Evolutionary conservation across 345 rosid species (phyloP), one percentile per base, ranked within the genome.

Genomic region (Cardamine resedifolia): DNA sequence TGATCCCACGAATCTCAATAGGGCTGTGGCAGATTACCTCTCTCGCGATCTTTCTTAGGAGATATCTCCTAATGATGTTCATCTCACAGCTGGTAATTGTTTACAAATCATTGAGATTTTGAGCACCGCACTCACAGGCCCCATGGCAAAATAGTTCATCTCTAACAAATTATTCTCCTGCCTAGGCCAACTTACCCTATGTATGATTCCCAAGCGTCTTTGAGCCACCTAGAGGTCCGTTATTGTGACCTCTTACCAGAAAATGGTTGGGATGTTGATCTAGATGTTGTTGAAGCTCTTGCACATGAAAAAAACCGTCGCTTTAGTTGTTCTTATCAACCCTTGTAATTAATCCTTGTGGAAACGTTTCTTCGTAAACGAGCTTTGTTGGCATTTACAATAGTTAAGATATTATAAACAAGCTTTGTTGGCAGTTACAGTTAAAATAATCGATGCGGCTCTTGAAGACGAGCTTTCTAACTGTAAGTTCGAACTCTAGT

Each of bases 91-190:
- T 18, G 94, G 94, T 73, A n/a, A n/a, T n/a, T 84, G 91, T 78
- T 43, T 15, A 7, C 89, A 86, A 75, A 90, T 88, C 7, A 78
- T 88, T 0, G 94, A 88, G 77, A 24, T 77, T 18, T 50, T 80
- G 55, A 21, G 84, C 51, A 21, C 83, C 1, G 82, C 81, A n/a
- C 85, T 90, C 3, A 83, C 83, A 14, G 58, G 64, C 23, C 89
- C 92, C 18, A 89, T 86, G 8, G 85, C 86, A 55, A 90, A 87
- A n/a, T n/a, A n/a, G n/a, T n/a, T n/a, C n/a, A n/a, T n/a, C n/a
- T n/a, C n/a, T n/a, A n/a, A n/a, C n/a, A n/a, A n/a, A n/a, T n/a
- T 57, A 81, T 88, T 23, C 62, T 90, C 45, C 76, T 86, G 24
- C 93, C 92, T 10, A 80, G 87, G 51, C 92, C 89, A 5, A 84